Conservation (phyloP, 2,329 filamentous ascomycete genomes). For the Botrytis porri region DNA sequence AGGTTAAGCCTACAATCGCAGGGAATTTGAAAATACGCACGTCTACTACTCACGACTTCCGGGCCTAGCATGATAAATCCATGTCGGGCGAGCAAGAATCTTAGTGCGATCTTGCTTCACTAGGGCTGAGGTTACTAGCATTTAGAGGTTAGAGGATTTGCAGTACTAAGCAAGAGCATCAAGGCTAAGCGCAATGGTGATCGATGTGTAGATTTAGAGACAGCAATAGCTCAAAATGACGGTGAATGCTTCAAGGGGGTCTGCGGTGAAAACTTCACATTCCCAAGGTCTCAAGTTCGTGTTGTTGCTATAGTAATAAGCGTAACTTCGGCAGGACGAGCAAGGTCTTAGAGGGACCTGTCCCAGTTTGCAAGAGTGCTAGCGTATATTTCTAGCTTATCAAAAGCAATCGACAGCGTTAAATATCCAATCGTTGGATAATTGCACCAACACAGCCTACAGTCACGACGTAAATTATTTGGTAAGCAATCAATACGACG, state of each 20-base stretch:
- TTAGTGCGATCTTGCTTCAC: not conserved
- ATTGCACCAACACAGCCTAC: not conserved
- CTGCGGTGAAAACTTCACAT: not conserved
- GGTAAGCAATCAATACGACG: not conserved
- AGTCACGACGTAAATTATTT: not conserved
- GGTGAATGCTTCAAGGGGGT: not conserved
- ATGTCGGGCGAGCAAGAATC: not conserved
- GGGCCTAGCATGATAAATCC: not conserved
- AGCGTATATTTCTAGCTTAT: not conserved
- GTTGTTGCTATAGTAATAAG: not conserved
- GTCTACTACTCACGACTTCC: not conserved
- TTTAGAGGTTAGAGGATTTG: not conserved
- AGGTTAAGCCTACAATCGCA: not conserved
- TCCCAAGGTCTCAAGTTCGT: not conserved
- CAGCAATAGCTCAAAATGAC: not conserved
- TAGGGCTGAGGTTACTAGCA: not conserved
- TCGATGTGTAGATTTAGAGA: not conserved
- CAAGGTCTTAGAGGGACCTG: not conserved
- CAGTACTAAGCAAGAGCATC: not conserved
- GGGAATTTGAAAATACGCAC: not conserved
- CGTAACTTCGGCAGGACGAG: not conserved
- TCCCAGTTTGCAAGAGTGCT: accelerated
- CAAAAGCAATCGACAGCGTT: not conserved
- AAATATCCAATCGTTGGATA: not conserved
- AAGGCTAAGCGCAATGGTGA: not conserved